A percentile compares a stretch with the other conserved stretches of the same genome.
Conservation (phyloP, 306 rosid species). For the Dalbergia cochinchinensis region DNA sequence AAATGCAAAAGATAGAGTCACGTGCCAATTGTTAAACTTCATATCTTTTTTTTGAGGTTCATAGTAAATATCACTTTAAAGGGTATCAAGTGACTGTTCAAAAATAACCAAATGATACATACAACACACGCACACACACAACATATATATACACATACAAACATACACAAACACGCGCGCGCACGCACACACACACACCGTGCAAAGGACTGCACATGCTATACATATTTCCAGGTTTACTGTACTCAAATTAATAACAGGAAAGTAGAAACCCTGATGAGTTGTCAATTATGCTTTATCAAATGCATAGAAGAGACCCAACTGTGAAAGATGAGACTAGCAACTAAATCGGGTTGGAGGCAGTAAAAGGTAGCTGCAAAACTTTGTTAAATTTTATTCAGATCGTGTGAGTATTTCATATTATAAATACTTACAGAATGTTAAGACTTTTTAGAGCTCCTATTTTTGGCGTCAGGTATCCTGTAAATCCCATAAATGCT, state of each 20-base stretch:
- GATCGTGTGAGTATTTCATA: constrained; percentile 7
- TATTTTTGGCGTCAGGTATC: constrained; percentile 77
- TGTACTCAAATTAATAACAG: constrained; percentile 14
- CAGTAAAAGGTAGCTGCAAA: not conserved
- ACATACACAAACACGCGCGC: not conserved
- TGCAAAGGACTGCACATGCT: not conserved
- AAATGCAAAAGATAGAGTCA: constrained; percentile 13
- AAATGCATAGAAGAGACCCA: constrained; percentile 28
- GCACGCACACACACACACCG: not conserved
- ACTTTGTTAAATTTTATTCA: not conserved
- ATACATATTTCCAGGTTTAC: not conserved
- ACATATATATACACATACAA: too few species aligned
- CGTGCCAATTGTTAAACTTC: not conserved
- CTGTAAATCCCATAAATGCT: constrained; percentile 80
- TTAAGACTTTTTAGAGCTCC: constrained; percentile 68
- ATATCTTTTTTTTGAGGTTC: not conserved
- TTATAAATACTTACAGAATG: constrained; percentile 71
- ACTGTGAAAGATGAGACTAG: constrained; percentile 27
- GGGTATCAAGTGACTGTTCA: constrained; percentile 3
- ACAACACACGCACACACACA: not conserved
- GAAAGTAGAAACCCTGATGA: constrained; percentile 20
- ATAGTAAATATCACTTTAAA: not conserved
- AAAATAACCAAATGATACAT: constrained; percentile 2
- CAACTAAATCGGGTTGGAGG: constrained; percentile 8
- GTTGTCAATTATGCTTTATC: not conserved